Evolutionary conservation across 352 stramenopile genomes (phyloP).

Genomic region (Aphanomyces cochlioides): DNA sequence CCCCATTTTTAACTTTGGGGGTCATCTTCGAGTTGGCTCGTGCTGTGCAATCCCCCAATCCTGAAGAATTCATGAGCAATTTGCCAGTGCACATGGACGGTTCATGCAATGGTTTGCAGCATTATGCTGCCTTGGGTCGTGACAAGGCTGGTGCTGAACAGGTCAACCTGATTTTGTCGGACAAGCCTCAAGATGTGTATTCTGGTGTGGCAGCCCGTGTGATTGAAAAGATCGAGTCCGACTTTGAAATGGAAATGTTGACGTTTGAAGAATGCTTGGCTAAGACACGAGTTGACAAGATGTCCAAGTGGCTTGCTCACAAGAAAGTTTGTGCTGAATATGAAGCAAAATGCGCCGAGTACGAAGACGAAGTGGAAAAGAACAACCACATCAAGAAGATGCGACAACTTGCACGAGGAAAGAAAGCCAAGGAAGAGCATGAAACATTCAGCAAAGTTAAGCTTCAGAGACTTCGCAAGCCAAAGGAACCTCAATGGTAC

Average conservation of each 20-base stretch:
- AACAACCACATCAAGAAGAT: neutral
- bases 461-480: too few relatives aligned
- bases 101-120: constrained; percentile 99
- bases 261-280: constrained; percentile 36
- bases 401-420: neutral
- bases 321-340: neutral
- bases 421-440: constrained; percentile 34
- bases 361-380: neutral
- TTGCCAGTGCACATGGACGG: constrained; percentile 98
- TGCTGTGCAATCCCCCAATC: constrained; percentile 91
- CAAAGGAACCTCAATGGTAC: neutral
- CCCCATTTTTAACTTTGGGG: constrained; percentile 97
- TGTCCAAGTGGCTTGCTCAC: neutral
- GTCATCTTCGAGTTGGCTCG: constrained; percentile 95
- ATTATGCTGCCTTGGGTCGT: constrained; percentile 97
- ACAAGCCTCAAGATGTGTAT: constrained; percentile 98
- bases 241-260: constrained; percentile 43
- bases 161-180: constrained; percentile 95
- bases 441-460: constrained; percentile 31
- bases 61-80: constrained; percentile 91
- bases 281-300: constrained; percentile 2
- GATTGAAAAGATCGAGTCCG: constrained; percentile 69
- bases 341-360: neutral
- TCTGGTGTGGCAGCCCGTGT: constrained; percentile 88
- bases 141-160: constrained; percentile 92